Conservation (phyloP, 805 yeast species). For the Clavispora phyllophila region DNA sequence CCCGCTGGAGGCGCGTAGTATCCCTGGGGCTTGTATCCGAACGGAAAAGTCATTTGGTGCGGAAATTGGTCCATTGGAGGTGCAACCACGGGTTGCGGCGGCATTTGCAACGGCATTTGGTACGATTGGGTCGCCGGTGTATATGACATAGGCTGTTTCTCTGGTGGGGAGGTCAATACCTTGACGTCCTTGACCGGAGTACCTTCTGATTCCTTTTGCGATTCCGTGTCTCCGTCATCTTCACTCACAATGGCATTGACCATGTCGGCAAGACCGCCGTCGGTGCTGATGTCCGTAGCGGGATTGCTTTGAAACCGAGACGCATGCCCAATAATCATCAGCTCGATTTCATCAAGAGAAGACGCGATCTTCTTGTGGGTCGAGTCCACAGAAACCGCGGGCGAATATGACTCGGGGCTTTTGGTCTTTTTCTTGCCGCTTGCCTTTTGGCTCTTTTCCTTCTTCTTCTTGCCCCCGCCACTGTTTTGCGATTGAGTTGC, state of each 20-base stretch:
- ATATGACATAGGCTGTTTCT: neutral
- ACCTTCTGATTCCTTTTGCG: neutral
- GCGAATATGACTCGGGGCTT: neutral
- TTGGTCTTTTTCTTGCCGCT: neutral
- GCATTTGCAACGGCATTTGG: neutral
- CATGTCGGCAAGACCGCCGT: constrained; percentile 11
- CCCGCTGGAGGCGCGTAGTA: neutral
- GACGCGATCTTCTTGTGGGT: constrained; percentile 12
- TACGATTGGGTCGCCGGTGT: neutral
- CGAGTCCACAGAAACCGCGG: neutral
- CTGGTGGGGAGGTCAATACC: neutral
- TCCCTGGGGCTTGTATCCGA: neutral
- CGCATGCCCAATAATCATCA: constrained; percentile 31
- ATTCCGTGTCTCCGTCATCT: neutral
- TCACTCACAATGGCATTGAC: constrained; percentile 13
- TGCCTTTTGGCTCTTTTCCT: constrained; percentile 1
- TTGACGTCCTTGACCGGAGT: neutral
- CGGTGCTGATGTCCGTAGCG: constrained; percentile 4
- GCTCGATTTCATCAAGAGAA: constrained; percentile 35
- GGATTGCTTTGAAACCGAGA: constrained; percentile 15
- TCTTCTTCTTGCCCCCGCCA: neutral
- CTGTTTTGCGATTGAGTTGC: constrained; percentile 5
- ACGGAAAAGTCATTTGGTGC: neutral
- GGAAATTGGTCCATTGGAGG: neutral
- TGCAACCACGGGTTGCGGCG: neutral